These are phyloP conservation scores for Tylopilus intermedius DNA, from an alignment of 768 basidiomycete species.

Conservation along the genomic window DNA sequence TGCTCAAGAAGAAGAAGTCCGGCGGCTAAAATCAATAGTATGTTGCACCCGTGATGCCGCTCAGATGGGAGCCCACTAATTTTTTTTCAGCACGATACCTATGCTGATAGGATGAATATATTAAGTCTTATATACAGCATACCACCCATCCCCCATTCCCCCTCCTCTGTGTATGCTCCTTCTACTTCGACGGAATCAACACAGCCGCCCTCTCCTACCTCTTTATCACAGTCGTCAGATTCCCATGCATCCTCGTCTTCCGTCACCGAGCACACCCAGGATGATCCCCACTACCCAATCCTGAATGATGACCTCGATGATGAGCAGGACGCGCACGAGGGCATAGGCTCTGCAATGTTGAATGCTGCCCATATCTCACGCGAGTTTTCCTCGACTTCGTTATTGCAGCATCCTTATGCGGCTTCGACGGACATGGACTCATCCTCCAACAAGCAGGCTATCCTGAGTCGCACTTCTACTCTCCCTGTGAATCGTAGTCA, in stretches of 20 bases:
- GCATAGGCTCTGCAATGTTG: constrained; percentile 44
- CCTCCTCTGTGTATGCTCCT: constrained; percentile 45
- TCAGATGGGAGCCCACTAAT: constrained; percentile 14
- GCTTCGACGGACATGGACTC: constrained; percentile 35
- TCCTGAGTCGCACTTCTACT: constrained; percentile 34
- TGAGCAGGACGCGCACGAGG: constrained; percentile 37
- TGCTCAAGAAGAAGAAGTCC: constrained; percentile 89
- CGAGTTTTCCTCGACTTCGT: constrained; percentile 23
- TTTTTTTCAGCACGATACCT: constrained; percentile 77
- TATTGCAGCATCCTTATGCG: constrained; percentile 50
- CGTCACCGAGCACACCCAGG: constrained; percentile 35
- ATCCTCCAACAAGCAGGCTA: constrained; percentile 20
- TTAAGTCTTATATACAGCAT: constrained; percentile 86
- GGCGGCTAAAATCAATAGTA: constrained; percentile 82
- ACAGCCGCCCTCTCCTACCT: constrained; percentile 34
- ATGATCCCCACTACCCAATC: constrained; percentile 27
- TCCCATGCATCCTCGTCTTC: constrained; percentile 48
- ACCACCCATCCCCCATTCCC: constrained; percentile 66
- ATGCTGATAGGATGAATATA: constrained; percentile 91
- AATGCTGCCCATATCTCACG: constrained; percentile 29
- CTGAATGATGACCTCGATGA: constrained; percentile 24
- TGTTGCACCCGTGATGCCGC: constrained; percentile 33
- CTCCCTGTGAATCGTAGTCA: constrained; percentile 29
- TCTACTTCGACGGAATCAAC: constrained; percentile 37
- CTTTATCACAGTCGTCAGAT: constrained; percentile 38